Evolutionary conservation across 345 rosid species (phyloP), one percentile per base, ranked within the genome.

Genomic region (Gossypium sturtianum): DNA sequence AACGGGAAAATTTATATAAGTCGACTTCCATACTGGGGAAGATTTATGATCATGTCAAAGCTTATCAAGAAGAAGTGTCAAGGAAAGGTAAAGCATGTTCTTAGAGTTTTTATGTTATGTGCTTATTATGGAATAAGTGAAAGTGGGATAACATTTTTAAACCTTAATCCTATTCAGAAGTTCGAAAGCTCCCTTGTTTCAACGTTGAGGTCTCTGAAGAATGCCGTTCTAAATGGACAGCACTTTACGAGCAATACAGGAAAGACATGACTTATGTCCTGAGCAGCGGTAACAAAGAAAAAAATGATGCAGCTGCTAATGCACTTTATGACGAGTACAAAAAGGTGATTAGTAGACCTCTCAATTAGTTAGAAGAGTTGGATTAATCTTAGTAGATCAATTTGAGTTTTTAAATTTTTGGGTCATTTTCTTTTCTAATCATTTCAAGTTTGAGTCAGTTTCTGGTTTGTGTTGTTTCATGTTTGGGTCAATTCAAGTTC

Each of bases 11-110:
- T 16, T 78, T 75, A 4, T 93, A 79, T 73, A 80, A 69, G 10
- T 90, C 98, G 27, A 79, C 82, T 12, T 93, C 96, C 2, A 70
- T 93, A 52, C 77, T 91, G 83, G 97, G 97, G 72, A 49, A 61
- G 23, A 90, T 93, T 15, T 90, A 83, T 76, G 89, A 91, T 61
- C 66, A 19, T 41, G 93, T 87, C 38, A 62, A 41, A 68, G 64
- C 82, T 12, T 76, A 74, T 44, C 76, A 70, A 49, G 82, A 77
- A 17, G 75, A 80, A 53, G 67, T 16, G 10, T 27, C 83, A 29
- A 71, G 13, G 13, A 74, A 38, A 71, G 92, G 95, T 29, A 54
- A n/a, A 12, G 12, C 62, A 23, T 43, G 27, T 15, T 27, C 27
- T 5, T 45, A 16, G 15, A 12, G n/a, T 10, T 61, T 22, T 12